Evolutionary conservation across 805 yeast species (phyloP).

Genomic region (Wickerhamomyces rabaulensis): DNA sequence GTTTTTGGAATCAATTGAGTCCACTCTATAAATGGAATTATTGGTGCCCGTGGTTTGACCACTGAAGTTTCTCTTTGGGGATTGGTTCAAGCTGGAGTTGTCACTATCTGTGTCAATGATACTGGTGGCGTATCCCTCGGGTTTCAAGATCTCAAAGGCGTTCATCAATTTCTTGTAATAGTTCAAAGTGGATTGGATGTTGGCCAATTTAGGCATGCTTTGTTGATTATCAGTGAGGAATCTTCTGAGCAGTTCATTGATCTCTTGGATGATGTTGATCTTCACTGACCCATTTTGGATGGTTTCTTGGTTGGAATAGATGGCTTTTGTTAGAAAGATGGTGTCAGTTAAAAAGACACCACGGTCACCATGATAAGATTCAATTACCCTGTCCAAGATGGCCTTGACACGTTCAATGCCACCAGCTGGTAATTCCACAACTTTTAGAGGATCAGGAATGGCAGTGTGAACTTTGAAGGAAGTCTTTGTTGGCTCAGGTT

Average conservation of each 20-base stretch:
- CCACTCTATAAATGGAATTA: background rate
- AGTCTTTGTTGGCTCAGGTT: background rate
- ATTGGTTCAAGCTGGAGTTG: background rate
- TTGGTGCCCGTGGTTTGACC: background rate
- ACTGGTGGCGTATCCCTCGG: background rate
- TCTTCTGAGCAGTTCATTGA: conserved; percentile 11
- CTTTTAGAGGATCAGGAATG: conserved; percentile 3
- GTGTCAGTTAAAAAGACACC: conserved; percentile 14
- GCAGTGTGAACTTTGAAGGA: background rate
- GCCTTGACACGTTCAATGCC: conserved; percentile 10
- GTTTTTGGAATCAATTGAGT: background rate
- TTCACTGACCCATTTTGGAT: conserved; percentile 19
- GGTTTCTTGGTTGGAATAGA: conserved; percentile 12
- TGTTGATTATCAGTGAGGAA: conserved; percentile 7
- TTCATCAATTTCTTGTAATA: conserved; percentile 22
- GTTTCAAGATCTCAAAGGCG: conserved; percentile 20
- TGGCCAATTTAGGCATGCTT: background rate
- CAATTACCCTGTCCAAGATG: conserved; percentile 10
- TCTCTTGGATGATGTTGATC: conserved; percentile 20
- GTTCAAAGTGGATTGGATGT: conserved; percentile 12
- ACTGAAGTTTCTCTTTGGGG: background rate
- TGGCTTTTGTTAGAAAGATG: conserved; percentile 12
- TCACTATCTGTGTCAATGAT: conserved; percentile 2
- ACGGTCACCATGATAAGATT: conserved; percentile 15
- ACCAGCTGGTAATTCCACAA: conserved; percentile 2